Evolutionary conservation across 176 grass and related monocot genomes (phyloP), one percentile per base, ranked within the genome.

Genomic region (Avena atlantica): DNA sequence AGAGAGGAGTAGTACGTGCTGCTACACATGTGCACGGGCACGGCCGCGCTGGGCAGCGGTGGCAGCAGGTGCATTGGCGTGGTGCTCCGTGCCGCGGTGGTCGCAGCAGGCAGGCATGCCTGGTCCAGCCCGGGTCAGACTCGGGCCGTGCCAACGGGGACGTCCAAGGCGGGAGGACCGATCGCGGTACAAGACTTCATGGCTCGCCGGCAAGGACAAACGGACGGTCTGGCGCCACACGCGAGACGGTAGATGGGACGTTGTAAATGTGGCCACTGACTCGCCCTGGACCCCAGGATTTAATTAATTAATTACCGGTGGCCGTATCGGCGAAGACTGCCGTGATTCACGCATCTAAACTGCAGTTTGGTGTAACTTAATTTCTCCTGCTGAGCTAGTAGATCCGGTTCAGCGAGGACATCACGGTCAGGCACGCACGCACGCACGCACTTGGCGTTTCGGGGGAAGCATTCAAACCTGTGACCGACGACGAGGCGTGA

Each of bases 381-480:
- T 5, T 51, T 7, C 9, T 34, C 3, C 4, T 6, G 0, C 20
- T 21, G 50, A 10, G 51, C 15, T 5, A 17, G 89, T 5, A 17
- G 89, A 87, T 87, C 74, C 45, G 74, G 80, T 50, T 79, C 45
- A 2, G 79, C 29, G 9, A 79, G 84, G 24, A 45, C 79, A 72
- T 72, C 89, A 9, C 70, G 74, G 74, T 79, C 84, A 90, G 66
- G 45, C 45, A 47, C 29, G 29, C 29, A 31, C 29, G 73, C 84
- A 90, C 74, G 31, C 31, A 34, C 45, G 58, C 85, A 50, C 80
- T 68, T n/a, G 84, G 85, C 76, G 68, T 84, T 84, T 80, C 67
- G 85, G 89, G 80, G 58, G 29, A 24, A 31, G 85, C 84, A 84
- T 80, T 74, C 80, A 83, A 91, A 63, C 8, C 69, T 50, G 40